Evolutionary conservation across 2,329 filamentous ascomycete genomes (phyloP), one percentile per base, ranked within the genome.

Genomic region (Aspergillus ruber): DNA sequence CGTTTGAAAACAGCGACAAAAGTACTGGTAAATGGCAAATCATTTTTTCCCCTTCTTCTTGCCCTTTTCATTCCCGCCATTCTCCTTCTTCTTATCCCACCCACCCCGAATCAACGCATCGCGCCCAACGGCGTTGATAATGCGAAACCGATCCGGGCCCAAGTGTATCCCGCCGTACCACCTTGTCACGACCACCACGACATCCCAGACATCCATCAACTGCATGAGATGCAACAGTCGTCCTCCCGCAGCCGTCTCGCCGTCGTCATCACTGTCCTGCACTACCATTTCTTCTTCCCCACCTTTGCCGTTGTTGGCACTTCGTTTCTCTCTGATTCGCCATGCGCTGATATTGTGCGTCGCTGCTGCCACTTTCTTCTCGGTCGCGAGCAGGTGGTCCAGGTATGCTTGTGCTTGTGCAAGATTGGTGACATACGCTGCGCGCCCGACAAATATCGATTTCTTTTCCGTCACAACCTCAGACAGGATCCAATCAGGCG

Each of bases 301-400:
- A 4, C 48, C 50, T 18, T 46, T 51, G 5, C 42, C 48, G 3
- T 18, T 21, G 17, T 10, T 18, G 12, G 10, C 25, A 32, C 23
- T 43, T 46, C 51, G 61, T 47, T 51, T 59, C 52, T 70, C 60
- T 15, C 79, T 81, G 46, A 97, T 90, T 9, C 93, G 81, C 88
- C 90, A 97, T 1, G 91, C 91, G 17, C 86, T 90, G 63, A 98
- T 96, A 67, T 97, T 97, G 67, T 98, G 93, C 50, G 91, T 90
- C 4, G 93, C 93, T 42, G 79, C 75, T n/a, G 89, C 84, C 32
- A 89, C 84, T 57, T 87, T 89, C 70, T 86, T 90, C 68, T 97
- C 90, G 7, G 83, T 86, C 4, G 84, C 79, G 6, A 96, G 76
- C 1, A 98, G 77, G 65, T 94, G 84, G 39, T 81, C 75, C 1